Conservation (phyloP, 148 eudicot genomes). For the Selenicereus undatus region DNA sequence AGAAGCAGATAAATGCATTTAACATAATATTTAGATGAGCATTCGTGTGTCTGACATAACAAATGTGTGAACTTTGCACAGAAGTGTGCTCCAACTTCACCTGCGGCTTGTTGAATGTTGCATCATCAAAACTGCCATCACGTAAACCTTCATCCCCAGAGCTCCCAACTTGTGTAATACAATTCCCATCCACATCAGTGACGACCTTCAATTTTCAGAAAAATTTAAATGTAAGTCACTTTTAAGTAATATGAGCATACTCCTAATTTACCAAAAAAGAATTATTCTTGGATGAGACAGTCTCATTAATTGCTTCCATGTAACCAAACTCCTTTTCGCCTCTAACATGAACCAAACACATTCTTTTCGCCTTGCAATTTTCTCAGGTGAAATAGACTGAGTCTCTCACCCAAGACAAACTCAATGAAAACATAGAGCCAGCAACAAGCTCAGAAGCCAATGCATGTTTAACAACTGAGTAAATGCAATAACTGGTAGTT, state of each 20-base stretch:
- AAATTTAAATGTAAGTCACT: conserved; percentile 7
- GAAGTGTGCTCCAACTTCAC: conserved; percentile 29
- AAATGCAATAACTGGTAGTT: background rate
- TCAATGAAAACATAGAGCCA: background rate
- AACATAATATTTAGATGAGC: background rate
- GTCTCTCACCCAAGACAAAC: background rate
- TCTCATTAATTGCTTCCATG: background rate
- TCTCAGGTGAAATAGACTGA: background rate
- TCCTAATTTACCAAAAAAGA: background rate
- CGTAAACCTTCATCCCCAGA: conserved; percentile 85
- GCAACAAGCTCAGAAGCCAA: background rate
- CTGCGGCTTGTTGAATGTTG: conserved; percentile 90
- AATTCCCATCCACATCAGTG: conserved; percentile 86
- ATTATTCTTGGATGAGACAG: background rate
- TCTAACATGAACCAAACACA: background rate
- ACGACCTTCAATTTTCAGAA: conserved; percentile 61
- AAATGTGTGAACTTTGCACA: background rate
- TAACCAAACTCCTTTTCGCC: background rate
- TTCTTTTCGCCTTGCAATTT: background rate
- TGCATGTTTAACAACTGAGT: background rate
- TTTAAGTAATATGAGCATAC: background rate
- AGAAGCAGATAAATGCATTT: background rate
- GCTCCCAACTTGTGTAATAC: conserved; percentile 83
- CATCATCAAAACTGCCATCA: conserved; percentile 91
- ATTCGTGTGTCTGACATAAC: conserved; percentile 7